Percentiles rank a stretch among this genome's conserved stretches.
Conservation (phyloP, 2,329 filamentous ascomycete species). For the Colletotrichum sansevieriae region DNA sequence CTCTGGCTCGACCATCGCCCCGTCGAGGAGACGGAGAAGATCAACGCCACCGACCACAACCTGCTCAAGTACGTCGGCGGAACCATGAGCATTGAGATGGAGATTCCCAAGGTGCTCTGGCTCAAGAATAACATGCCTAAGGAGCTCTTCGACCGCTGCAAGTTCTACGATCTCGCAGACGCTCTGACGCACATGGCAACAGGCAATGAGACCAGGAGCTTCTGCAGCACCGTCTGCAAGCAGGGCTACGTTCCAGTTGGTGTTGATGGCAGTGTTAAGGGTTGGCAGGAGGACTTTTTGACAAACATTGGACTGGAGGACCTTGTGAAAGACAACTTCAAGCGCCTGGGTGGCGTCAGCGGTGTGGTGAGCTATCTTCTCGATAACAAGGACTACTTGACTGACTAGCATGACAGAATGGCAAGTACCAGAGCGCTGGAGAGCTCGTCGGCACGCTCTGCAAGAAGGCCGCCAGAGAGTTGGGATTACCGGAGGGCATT, state of each 20-base stretch:
- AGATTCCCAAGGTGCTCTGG: slow-evolving; percentile 98
- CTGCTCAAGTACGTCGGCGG: slow-evolving; percentile 96
- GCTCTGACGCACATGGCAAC: slow-evolving; percentile 95
- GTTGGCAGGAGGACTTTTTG: slow-evolving; percentile 97
- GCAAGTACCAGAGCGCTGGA: slow-evolving; percentile 89
- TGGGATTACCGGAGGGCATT: slow-evolving; percentile 88
- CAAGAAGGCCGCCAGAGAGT: slow-evolving; percentile 83
- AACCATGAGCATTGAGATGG: slow-evolving; percentile 99
- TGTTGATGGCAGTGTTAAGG: slow-evolving; percentile 96
- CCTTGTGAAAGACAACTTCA: slow-evolving; percentile 86
- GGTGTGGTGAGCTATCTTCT: slow-evolving; percentile 83
- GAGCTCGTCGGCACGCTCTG: slow-evolving; percentile 89
- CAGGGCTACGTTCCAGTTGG: slow-evolving; percentile 97
- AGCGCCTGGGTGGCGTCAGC: slow-evolving; percentile 93
- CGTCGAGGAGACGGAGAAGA: slow-evolving; percentile 88
- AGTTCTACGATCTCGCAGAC: slow-evolving; percentile 96
- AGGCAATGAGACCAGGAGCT: slow-evolving; percentile 90
- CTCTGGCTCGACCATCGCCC: slow-evolving; percentile 98
- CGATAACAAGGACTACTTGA: slow-evolving; percentile 6
- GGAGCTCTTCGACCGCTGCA: slow-evolving; percentile 90
- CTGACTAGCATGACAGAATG: slow-evolving; percentile 73
- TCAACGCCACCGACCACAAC: slow-evolving; percentile 94
- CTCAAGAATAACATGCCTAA: slow-evolving; percentile 98
- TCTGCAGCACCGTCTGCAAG: slow-evolving; percentile 97
- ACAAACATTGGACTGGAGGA: slow-evolving; percentile 88